These are phyloP conservation scores for Linum usitatissimum DNA, from an alignment of 345 rosid species.

Conservation along the genomic window DNA sequence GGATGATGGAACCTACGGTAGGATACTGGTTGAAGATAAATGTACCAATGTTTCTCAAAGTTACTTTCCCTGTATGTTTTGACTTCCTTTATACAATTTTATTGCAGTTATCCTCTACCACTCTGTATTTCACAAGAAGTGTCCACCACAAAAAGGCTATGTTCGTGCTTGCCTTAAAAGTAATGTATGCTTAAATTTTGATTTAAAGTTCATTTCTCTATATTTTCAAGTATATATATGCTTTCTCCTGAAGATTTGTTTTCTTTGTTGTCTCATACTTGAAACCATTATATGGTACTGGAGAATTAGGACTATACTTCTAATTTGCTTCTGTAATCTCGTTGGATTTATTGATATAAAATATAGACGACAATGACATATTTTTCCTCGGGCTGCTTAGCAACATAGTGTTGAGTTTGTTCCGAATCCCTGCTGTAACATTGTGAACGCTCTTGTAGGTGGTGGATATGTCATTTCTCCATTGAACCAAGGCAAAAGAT, in stretches of 20 bases:
- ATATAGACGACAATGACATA: background rate
- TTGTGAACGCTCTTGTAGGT: conserved; percentile 38
- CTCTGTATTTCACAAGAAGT: conserved; percentile 84
- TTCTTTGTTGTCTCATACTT: no score
- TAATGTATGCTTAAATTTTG: conserved; percentile 63
- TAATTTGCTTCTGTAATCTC: background rate
- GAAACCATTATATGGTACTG: no score
- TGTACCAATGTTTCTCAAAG: conserved; percentile 9
- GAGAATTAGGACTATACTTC: background rate
- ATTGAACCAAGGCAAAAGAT: conserved; percentile 53
- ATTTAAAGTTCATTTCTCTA: conserved; percentile 12
- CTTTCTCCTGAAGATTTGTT: background rate
- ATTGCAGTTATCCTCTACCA: conserved; percentile 82
- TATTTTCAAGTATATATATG: background rate
- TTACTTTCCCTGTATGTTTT: conserved; percentile 9
- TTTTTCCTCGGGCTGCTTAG: no score
- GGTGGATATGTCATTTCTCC: conserved; percentile 94
- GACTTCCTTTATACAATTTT: conserved; percentile 18
- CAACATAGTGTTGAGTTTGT: background rate
- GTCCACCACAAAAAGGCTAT: conserved; percentile 67
- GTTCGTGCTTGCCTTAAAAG: conserved; percentile 94
- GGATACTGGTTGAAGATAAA: conserved; percentile 9
- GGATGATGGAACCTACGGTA: conserved; percentile 95
- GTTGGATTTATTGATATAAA: no score
- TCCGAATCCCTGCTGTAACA: background rate